These are phyloP conservation scores for Candida glaebosa DNA, from an alignment of 805 yeast species.

Conservation along the genomic window DNA sequence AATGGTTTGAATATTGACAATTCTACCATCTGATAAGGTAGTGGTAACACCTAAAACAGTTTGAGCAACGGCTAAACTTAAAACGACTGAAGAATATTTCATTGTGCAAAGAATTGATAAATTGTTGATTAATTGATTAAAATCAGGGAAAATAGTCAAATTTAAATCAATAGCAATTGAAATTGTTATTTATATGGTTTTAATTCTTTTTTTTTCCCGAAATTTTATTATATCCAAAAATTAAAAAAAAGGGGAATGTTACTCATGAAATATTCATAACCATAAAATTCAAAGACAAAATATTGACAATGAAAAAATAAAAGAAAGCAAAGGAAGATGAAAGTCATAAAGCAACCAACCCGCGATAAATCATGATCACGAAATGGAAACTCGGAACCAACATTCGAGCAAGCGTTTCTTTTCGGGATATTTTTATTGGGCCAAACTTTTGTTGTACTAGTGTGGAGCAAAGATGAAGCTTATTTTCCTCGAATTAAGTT, in stretches of 20 bases:
- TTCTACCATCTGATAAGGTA: slow-evolving; percentile 1
- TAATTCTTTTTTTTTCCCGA: too few relatives aligned
- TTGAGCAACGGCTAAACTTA: slow-evolving; percentile 11
- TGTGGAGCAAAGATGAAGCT: not conserved
- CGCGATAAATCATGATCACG: too few relatives aligned
- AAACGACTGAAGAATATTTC: slow-evolving; percentile 1
- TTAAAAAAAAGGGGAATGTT: not conserved
- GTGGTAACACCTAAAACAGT: slow-evolving; percentile 7
- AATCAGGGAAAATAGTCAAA: not conserved
- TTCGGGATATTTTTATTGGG: not conserved
- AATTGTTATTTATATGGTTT: not conserved
- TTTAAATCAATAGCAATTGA: not conserved
- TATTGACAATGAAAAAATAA: not conserved
- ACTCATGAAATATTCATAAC: not conserved
- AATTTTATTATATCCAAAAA: too few relatives aligned
- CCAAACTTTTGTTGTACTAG: not conserved
- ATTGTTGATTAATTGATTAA: not conserved
- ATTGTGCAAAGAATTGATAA: not conserved
- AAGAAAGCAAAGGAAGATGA: not conserved
- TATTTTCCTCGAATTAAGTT: not conserved
- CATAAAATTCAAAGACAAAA: not conserved
- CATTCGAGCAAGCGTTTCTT: too few relatives aligned
- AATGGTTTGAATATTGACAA: slow-evolving; percentile 1
- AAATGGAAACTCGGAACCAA: too few relatives aligned
- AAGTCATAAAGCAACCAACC: not conserved